Base-by-base conservation (phyloP, 1,139 yeast species). In the Magnusiomyces suaveolens region DNA sequence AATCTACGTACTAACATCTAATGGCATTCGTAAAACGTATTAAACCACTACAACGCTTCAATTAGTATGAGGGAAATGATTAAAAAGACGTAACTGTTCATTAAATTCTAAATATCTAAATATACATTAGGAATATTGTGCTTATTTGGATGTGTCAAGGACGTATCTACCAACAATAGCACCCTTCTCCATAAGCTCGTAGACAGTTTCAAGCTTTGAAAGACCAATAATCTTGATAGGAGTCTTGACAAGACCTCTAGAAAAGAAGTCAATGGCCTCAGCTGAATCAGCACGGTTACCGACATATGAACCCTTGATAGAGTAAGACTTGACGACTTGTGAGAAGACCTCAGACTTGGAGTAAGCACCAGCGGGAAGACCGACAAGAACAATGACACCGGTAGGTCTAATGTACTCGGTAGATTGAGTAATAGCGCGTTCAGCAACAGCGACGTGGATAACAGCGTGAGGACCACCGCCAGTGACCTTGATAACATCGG, bases 391-490 rank as follows among this genome's bases (percentile, higher is more conserved):
- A 66, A 84, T 85, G 60, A 86, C 81, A 69, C 95, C 95, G 57
- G 80, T 75, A 36, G 87, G 72, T 72, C 92, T 80, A 56, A 84
- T 85, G 71, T 82, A 85, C 60, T 78, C 75, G 60, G 82, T 75
- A 23, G 92, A 84, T 65, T 80, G 83, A 55, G 79, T 73, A 64
- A 85, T 83, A 57, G 94, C 94, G 56, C 72, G 72, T 69, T 81
- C 86, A 52, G 94, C 82, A 55, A 83, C 90, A 48, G 94, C 86
- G 58, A 86, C 88, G 71, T 84, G 86, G 66, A 86, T 76, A 61
- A 80, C 88, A 65, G 85, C 92, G 66, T 86, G 90, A 55, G 92
- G 85, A 57, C 82, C 82, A 69, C 95, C 95, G 57, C 76, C 72
- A 57, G 95, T 86, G 62, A 79, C 80, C 57, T 70, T 73, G 56